Percentiles rank a stretch among this genome's conserved stretches.
Evolutionary conservation across 2,329 filamentous ascomycete genomes (phyloP).

Genomic region (Niveomyces coronatus): DNA sequence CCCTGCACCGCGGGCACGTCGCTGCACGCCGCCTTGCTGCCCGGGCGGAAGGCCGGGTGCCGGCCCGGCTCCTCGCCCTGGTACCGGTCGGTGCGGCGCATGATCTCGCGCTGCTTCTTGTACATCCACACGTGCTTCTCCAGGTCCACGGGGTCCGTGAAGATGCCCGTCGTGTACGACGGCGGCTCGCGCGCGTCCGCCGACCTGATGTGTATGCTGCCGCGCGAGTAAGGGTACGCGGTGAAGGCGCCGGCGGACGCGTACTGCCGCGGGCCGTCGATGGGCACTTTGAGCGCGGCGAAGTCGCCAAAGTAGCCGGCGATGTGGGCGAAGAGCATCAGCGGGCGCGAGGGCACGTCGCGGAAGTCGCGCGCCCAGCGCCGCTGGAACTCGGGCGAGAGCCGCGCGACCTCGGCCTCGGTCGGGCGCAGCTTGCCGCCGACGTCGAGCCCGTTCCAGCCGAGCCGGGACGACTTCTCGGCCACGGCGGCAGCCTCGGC

Average conservation of each 20-base stretch:
- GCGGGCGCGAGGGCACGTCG: conserved; percentile 15
- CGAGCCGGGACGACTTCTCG: conserved; percentile 27
- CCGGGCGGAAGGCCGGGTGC: conserved; percentile 32
- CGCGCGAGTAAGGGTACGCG: conserved; percentile 49
- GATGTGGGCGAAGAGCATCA: conserved; percentile 16
- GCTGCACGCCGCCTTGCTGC: conserved; percentile 29
- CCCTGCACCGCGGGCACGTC: conserved; percentile 31
- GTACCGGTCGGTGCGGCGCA: conserved; percentile 43
- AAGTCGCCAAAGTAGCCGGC: conserved; percentile 20
- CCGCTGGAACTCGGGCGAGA: conserved; percentile 38
- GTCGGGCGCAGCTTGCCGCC: conserved; percentile 43
- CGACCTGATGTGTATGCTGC: conserved; percentile 43
- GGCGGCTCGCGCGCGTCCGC: conserved; percentile 21
- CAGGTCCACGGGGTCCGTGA: conserved; percentile 37
- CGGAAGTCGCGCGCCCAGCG: conserved; percentile 42
- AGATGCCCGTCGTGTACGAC: conserved; percentile 42
- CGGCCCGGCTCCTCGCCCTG: conserved; percentile 30
- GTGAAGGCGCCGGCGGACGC: conserved; percentile 40
- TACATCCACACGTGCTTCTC: conserved; percentile 52
- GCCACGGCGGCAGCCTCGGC: conserved; percentile 15
- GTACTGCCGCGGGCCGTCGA: conserved; percentile 32
- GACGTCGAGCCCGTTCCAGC: conserved; percentile 45
- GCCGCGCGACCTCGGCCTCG: conserved; percentile 36
- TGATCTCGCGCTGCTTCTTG: conserved; percentile 50
- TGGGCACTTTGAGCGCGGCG: conserved; percentile 17